Base-by-base conservation (phyloP, 2,329 filamentous ascomycete genomes). In the Aspergillus hortae region DNA sequence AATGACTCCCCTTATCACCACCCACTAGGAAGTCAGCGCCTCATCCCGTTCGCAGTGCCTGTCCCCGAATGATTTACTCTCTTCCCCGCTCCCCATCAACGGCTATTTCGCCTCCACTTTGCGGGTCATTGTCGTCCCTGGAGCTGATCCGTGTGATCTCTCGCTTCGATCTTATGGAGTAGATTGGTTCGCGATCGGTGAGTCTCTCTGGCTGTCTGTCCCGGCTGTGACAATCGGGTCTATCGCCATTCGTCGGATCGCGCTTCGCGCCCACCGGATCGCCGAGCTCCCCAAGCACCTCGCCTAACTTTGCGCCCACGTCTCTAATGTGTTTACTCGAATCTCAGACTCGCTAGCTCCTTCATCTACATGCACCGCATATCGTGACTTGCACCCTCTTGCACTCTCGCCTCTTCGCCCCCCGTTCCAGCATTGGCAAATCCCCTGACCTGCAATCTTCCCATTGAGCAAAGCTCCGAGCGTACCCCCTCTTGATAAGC, bases 401-500 rank as follows among this genome's bases (percentile, higher is more conserved):
- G 23, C 23, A 23, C 17, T 3, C 17, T 19, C 17, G 17, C 17
- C 17, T 23, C 23, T 35, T 48, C 19, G 33, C n/a, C 33, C 23
- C n/a, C 25, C 40, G 35, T 40, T 35, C 38, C 23, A 23, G 33
- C 45, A 40, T 42, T 42, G 40, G 33, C 35, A 41, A 41, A 36
- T 21, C 23, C 36, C 46, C 35, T n/a, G 23, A 27, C 14, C 12
- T 42, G 33, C 32, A 30, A 10, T 25, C 11, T 27, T 44, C 36
- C 27, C 44, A 33, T 53, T 48, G 36, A 57, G 33, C 45, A 47
- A 55, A 40, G 35, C 40, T 42, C 38, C 46, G 41, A 52, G 44
- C 32, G 17, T 32, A 48, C 32, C 51, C 50, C 36, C 47, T 32
- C 33, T 41, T 46, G 54, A 56, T 56, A 60, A 63, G 59, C 51